Percentiles rank a stretch among this genome's conserved stretches.
phyloP scores from a whole-genome alignment of 495 filamentous ascomycete genomes.

The Trichocladium antarcticum region DNA sequence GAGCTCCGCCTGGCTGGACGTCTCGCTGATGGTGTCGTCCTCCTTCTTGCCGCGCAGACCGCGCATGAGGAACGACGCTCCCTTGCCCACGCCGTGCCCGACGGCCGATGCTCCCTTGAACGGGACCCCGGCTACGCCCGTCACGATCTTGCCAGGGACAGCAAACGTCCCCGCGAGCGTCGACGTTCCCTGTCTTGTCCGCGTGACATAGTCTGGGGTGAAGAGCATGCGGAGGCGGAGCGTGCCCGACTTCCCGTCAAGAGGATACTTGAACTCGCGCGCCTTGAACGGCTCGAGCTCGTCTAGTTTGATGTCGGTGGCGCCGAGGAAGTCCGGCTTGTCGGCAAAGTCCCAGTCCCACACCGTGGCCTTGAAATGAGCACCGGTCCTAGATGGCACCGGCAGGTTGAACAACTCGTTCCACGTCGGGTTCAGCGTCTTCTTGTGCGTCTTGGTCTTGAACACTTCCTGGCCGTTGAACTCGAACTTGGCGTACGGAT shows the following conservation, averaged over 20 bases:
- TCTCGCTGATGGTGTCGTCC: conserved; percentile 24
- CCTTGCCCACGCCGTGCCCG: conserved; percentile 72
- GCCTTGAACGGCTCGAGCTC: conserved; percentile 73
- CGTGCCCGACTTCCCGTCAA: conserved; percentile 83
- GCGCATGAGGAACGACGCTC: conserved; percentile 74
- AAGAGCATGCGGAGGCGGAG: conserved; percentile 82
- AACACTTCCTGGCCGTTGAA: conserved; percentile 75
- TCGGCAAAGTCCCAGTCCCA: conserved; percentile 95
- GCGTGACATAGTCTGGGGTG: conserved; percentile 82
- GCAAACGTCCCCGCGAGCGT: conserved; percentile 92
- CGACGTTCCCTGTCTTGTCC: conserved; percentile 77
- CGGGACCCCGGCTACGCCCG: conserved; percentile 65
- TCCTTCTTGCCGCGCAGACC: conserved; percentile 57
- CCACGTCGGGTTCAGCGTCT: conserved; percentile 89
- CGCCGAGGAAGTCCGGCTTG: conserved; percentile 77
- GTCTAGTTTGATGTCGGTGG: conserved; percentile 64
- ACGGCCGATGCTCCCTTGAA: conserved; percentile 79
- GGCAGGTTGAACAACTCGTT: conserved; percentile 87
- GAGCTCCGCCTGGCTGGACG: conserved; percentile 22
- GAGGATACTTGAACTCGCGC: conserved; percentile 56
- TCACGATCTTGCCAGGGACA: conserved; percentile 80
- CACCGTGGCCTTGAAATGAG: conserved; percentile 73
- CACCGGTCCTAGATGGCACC: conserved; percentile 69
- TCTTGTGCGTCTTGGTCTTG: conserved; percentile 93
- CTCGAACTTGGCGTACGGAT: conserved; percentile 92